phyloP scores from a whole-genome alignment of 225 moss, liverwort and hornwort species.

The Physcomitrium patens region DNA sequence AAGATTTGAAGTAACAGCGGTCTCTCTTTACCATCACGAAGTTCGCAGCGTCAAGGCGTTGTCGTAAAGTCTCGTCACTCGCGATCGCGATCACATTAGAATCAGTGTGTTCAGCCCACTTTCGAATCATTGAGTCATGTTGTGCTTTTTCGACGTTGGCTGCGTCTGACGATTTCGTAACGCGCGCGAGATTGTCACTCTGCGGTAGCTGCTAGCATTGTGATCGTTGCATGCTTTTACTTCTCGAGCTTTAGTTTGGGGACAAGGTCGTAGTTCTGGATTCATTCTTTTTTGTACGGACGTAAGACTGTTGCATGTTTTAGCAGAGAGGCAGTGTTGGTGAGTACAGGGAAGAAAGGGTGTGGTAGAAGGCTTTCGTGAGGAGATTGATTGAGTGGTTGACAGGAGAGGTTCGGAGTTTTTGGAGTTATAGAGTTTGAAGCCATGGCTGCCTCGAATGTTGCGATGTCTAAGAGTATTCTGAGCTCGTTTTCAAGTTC shows the following conservation, averaged over 20 bases:
- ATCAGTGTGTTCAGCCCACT: no score
- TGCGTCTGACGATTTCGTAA: neutral
- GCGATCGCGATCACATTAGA: no score
- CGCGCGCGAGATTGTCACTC: neutral
- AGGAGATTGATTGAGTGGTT: constrained; percentile 9
- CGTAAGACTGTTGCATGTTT: no score
- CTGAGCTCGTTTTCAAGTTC: constrained; percentile 57
- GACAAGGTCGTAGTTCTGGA: neutral
- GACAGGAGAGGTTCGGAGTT: neutral
- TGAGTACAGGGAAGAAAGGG: neutral
- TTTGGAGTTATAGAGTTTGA: constrained; percentile 13
- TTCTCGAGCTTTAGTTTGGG: neutral
- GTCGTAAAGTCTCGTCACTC: no score
- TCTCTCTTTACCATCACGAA: no score
- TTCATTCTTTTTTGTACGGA: neutral
- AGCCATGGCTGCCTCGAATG: constrained; percentile 35
- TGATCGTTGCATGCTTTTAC: neutral
- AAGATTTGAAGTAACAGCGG: no score
- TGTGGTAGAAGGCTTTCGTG: neutral
- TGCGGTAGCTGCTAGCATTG: neutral
- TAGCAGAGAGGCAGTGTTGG: no score
- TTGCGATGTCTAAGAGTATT: constrained; percentile 38
- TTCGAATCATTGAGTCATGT: no score
- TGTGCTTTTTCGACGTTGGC: neutral
- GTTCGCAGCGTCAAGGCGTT: no score